Base-by-base conservation (phyloP, 192 early-diverging fungal species). In the Backusella luteola region DNA sequence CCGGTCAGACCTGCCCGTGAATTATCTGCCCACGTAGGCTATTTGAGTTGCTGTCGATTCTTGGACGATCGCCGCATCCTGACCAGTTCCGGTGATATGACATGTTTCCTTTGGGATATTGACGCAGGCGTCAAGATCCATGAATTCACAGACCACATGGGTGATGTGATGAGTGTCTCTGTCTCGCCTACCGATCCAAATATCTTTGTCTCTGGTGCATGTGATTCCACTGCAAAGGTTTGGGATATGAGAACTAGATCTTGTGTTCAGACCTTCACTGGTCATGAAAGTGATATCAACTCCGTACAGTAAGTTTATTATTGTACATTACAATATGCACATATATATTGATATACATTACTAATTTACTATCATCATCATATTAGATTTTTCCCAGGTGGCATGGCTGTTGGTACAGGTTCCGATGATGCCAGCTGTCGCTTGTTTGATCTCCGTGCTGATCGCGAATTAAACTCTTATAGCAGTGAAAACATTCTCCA, bases 61-160 rank as follows among this genome's bases (percentile, higher is more conserved):
- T 86, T 99, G 76, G 92, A 91, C 32, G 97, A 99, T 84, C 87
- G 96, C n/a, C 97, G 96, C 82, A 99, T 99, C 69, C 83, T 99
- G 76, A 97, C 97, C 1, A 87, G 90, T 21, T 96, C 95, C 46
- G 97, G 97, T 53, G 97, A 99, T 83, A 99, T 98, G 96, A 93
- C 93, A 72, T 97, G 96, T 84, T 97, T 99, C 93, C 91, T 99
- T 42, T 99, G 97, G 97, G 97, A 99, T 86, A 95, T 99, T 78
- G 97, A 98, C 84, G 96, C 97, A 1, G 97, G 97, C 68, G 90
- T 96, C 81, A 99, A 97, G 87, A 92, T 91, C 49, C 89, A 94
- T 80, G 96, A 97, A 81, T 99, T 98, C 79, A 95, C 89, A 79
- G 97, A 99, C 84, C 97, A 99, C 77, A 96, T 94, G 7, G 97